Base-by-base conservation (phyloP, 257 asterid species). In the Coffea canephora region DNA sequence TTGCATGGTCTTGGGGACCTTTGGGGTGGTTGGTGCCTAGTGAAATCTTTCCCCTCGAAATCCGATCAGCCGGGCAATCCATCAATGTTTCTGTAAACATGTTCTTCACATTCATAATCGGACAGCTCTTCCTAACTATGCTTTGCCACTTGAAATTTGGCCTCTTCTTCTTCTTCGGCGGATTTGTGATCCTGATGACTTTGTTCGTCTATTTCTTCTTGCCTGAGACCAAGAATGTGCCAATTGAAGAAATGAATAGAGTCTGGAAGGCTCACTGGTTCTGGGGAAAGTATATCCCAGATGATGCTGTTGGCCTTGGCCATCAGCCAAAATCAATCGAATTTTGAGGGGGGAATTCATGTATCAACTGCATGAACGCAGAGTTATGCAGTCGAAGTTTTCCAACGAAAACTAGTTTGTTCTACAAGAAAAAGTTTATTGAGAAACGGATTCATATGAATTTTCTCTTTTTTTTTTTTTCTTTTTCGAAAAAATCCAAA, bases 1-100 rank as follows among this genome's bases (percentile, higher is more conserved):
- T 89, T 57, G 91, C 91, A 6, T 88, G 91, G 93, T 89, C 91
- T 3, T 91, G 95, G 95, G 92, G 95, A 0, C 95, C 95, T 21
- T 66, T 91, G 70, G 93, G 95, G 25, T 91, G 93, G 95, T 41
- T 87, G 76, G 95, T 91, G 0, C 95, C 95, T 0, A 87, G 91
- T 70, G 91, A 91, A 76, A 86, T 91, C n/a, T 88, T 85, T 25
- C 91, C 95, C 0, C 2, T 91, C 80, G 95, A 89, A 69, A 87
- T 85, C 46, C 72, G 95, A 31, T 91, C 91, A 0, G 89, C 89
- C 0, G 91, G 91, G 34, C 93, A 87, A 70, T 80, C 87, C 14
- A 82, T 87, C 50, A 89, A 87, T 41, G 89, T 87, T 13, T 85
- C 88, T 0, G 80, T 89, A 4, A 89, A 89, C 83, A 87, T 89